Evolutionary conservation across 2,329 filamentous ascomycete species (phyloP).

Genomic region (Zymoseptoria crescenta): DNA sequence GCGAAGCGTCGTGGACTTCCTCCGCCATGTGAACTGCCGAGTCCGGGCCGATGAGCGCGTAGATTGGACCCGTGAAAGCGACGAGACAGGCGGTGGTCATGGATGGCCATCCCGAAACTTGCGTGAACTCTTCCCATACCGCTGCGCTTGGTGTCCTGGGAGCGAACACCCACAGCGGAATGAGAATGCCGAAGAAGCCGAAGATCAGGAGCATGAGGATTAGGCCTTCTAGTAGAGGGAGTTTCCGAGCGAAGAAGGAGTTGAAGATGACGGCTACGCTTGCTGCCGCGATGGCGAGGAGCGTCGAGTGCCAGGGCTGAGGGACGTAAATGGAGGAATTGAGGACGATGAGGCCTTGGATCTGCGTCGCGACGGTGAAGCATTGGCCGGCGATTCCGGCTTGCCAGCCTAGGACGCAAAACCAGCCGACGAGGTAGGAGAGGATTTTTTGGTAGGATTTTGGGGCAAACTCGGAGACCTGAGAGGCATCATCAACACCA

Average conservation of each 20-base stretch:
- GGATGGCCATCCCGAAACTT: slow-evolving; percentile 19
- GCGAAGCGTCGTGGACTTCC: slow-evolving; percentile 26
- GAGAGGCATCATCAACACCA: slow-evolving; percentile 25
- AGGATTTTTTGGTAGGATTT: slow-evolving; percentile 35
- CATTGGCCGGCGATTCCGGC: slow-evolving; percentile 34
- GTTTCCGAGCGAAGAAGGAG: slow-evolving; percentile 18
- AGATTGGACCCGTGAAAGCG: slow-evolving; percentile 17
- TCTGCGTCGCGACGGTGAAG: slow-evolving; percentile 38
- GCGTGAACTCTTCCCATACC: slow-evolving; percentile 21
- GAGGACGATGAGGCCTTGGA: slow-evolving; percentile 39
- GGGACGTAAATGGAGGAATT: slow-evolving; percentile 36
- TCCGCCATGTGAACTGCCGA: slow-evolving; percentile 22
- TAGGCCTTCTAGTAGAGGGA: slow-evolving; percentile 24
- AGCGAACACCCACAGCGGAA: slow-evolving; percentile 26
- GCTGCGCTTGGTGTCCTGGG: slow-evolving; percentile 16
- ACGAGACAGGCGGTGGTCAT: slow-evolving; percentile 22
- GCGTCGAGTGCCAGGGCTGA: slow-evolving; percentile 38
- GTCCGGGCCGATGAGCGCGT: slow-evolving; percentile 17
- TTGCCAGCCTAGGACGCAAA: slow-evolving; percentile 36
- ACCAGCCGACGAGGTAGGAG: slow-evolving; percentile 38
- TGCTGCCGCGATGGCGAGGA: slow-evolving; percentile 29
- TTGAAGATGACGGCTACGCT: slow-evolving; percentile 23
- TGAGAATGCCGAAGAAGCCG: slow-evolving; percentile 27
- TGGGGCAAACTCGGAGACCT: slow-evolving; percentile 36
- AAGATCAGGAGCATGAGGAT: slow-evolving; percentile 24